Evolutionary conservation across 1,139 yeast species (phyloP), one percentile per base, ranked within the genome.

Genomic region (Geotrichum cucujoidarum): DNA sequence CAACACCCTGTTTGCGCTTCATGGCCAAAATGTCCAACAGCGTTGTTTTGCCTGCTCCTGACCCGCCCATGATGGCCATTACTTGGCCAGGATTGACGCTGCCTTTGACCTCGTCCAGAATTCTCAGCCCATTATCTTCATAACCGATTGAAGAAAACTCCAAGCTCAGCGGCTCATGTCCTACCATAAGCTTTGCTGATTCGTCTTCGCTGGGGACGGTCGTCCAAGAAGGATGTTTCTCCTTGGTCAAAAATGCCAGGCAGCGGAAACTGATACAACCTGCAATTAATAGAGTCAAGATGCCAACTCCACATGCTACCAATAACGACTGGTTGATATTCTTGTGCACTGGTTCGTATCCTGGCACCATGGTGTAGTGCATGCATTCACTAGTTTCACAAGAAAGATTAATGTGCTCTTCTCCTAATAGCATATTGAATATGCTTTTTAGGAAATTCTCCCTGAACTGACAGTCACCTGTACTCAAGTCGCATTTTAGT

Each of bases 41-140:
- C 0, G 98, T 92, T 0, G 98, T 90, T 63, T 92, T 92, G 51
- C 98, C 98, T 10, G 97, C 97, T 45, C 98, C 98, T 0, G 97
- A 89, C 2, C 97, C 97, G 38, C 98, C 98, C 95, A 92, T 86
- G 33, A 92, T 89, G 0, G 98, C 97, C 63, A 90, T 65, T 55
- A 95, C 83, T 63, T 90, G 90, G 38, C 96, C 83, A 2, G 97
- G 95, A 46, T 78, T 77, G 2, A 83, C 95, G 17, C 78, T 58
- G 6, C 98, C 98, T 58, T 78, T 81, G 1, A 85, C 74, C 32
- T 74, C 71, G 21, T 76, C 73, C 55, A 92, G 72, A 5, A 92
- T 81, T 6, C 62, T 60, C 45, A 70, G 73, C 0, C 78, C 82
- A 31, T 71, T 69, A 4, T 87, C 83, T 1, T 71, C 64, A 62